Percentiles rank a stretch among this genome's conserved stretches.
Conservation (phyloP, 495 filamentous ascomycete species). For the Acidomyces sp. region DNA sequence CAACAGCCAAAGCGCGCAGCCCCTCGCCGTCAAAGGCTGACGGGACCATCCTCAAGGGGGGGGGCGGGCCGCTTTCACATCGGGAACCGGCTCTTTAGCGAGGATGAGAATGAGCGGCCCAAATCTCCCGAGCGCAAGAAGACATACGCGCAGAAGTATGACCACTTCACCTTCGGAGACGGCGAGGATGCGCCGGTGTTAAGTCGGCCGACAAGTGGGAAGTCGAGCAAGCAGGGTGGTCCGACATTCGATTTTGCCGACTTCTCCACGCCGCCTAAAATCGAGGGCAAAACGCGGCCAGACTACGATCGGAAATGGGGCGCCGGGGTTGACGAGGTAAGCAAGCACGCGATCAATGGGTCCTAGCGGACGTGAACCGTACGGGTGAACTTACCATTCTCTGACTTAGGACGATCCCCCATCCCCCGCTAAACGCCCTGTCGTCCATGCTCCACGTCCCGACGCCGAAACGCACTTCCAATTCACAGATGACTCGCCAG, state of each 20-base stretch:
- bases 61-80: slow-evolving; percentile 59
- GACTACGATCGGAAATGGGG: slow-evolving; percentile 57
- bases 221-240: slow-evolving; percentile 45
- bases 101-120: slow-evolving; percentile 41
- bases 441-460: slow-evolving; percentile 53
- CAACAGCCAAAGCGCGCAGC: slow-evolving; percentile 18
- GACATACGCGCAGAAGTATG: slow-evolving; percentile 59
- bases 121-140: slow-evolving; percentile 38
- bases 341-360: too few relatives aligned
- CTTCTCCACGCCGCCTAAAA: slow-evolving; percentile 67
- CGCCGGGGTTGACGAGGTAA: slow-evolving; percentile 51
- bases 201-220: slow-evolving; percentile 29
- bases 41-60: slow-evolving; percentile 44
- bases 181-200: slow-evolving; percentile 37
- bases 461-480: slow-evolving; percentile 73
- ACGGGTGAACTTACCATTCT: too few relatives aligned
- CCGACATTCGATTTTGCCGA: slow-evolving; percentile 72
- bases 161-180: slow-evolving; percentile 77
- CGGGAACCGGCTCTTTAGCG: slow-evolving; percentile 57
- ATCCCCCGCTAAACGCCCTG: slow-evolving; percentile 33
- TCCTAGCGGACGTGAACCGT: too few relatives aligned
- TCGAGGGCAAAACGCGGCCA: slow-evolving; percentile 34
- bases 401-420: slow-evolving; percentile 21
- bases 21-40: slow-evolving; percentile 39
- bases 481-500: slow-evolving; percentile 44